Percentiles rank a stretch among this genome's conserved stretches.
These are phyloP conservation scores for Colletotrichum sp. DNA, from an alignment of 2,329 filamentous ascomycete genomes.

Conservation along the genomic window DNA sequence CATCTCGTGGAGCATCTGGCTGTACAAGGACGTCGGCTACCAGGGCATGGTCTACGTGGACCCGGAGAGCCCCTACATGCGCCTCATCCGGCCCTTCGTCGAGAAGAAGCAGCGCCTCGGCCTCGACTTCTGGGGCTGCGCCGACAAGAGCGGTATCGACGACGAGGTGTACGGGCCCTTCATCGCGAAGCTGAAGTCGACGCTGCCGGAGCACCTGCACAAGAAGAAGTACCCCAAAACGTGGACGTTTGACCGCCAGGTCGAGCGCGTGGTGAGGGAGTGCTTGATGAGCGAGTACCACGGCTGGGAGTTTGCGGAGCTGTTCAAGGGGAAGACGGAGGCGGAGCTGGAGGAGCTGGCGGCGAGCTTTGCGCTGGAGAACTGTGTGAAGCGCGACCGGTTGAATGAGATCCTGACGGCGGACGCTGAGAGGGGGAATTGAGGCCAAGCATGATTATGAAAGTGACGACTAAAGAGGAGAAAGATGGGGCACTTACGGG, in stretches of 20 bases:
- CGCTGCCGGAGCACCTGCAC: constrained; percentile 44
- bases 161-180: constrained; percentile 45
- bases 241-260: constrained; percentile 56
- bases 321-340: constrained; percentile 55
- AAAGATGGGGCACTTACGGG: neutral
- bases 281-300: constrained; percentile 51
- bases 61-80: constrained; percentile 53
- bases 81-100: constrained; percentile 54
- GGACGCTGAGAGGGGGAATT: constrained; percentile 35
- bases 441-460: neutral
- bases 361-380: constrained; percentile 55
- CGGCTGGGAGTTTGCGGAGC: constrained; percentile 57
- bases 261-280: constrained; percentile 48
- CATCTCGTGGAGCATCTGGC: constrained; percentile 64
- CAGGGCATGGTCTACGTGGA: constrained; percentile 60
- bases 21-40: constrained; percentile 62
- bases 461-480: neutral
- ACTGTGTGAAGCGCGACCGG: constrained; percentile 54
- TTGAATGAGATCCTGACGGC: constrained; percentile 55
- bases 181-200: constrained; percentile 44
- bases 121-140: constrained; percentile 59
- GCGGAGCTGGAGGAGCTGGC: constrained; percentile 60
- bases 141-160: constrained; percentile 30
- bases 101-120: constrained; percentile 59
- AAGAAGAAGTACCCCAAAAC: constrained; percentile 51